Conservation (phyloP, 257 asterid genomes). For the Coffea canephora region DNA sequence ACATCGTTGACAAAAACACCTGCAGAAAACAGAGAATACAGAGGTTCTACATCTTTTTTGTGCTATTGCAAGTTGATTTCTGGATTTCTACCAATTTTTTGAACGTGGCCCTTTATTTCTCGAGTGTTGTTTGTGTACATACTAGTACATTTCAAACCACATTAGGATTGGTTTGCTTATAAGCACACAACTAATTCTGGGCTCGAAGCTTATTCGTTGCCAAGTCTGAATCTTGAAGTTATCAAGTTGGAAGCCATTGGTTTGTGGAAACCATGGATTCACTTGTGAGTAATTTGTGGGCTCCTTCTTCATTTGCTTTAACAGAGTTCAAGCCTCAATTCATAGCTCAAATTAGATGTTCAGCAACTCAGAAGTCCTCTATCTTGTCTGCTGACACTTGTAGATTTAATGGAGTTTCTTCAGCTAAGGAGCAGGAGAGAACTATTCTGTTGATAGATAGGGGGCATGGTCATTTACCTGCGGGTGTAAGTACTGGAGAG, state of each 20-base stretch:
- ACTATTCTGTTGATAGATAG: slow-evolving; percentile 26
- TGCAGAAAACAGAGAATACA: background rate
- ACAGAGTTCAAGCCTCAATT: slow-evolving; percentile 34
- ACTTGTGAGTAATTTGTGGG: slow-evolving; percentile 24
- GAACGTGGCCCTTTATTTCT: background rate
- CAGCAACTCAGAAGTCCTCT: slow-evolving; percentile 43
- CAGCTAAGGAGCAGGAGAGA: slow-evolving; percentile 36
- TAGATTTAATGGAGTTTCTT: slow-evolving; percentile 41
- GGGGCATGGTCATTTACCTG: slow-evolving; percentile 27
- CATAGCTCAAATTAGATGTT: slow-evolving; percentile 35
- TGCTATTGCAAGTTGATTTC: slow-evolving; percentile 1
- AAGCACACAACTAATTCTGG: background rate
- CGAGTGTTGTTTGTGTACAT: background rate
- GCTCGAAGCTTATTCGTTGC: background rate
- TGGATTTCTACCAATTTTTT: background rate
- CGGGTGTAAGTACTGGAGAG: slow-evolving; percentile 12
- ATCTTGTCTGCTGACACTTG: slow-evolving; percentile 37
- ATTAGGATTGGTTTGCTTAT: background rate
- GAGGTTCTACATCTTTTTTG: slow-evolving; percentile 4
- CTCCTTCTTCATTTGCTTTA: slow-evolving; percentile 24
- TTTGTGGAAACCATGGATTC: slow-evolving; percentile 32
- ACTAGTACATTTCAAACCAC: too few species aligned
- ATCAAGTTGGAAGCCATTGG: slow-evolving; percentile 10
- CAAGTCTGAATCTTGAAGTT: background rate
- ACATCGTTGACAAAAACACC: background rate